Percentiles rank a stretch among this genome's conserved stretches.
Evolutionary conservation across 306 rosid species (phyloP).

Genomic region (Hippophae tibetana): DNA sequence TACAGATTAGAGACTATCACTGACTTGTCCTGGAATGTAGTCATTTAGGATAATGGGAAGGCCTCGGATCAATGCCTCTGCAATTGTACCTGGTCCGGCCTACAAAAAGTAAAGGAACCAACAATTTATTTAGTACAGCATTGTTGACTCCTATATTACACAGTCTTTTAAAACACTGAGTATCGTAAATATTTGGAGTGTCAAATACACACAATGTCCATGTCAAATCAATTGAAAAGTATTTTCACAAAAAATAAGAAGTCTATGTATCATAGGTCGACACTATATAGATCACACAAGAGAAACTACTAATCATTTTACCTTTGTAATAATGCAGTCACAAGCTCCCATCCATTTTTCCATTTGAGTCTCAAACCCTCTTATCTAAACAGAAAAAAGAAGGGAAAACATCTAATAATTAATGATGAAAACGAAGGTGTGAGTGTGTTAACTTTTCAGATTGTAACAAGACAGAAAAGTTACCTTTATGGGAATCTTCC

Average conservation of each 20-base stretch:
- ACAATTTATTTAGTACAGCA: constrained; percentile 14
- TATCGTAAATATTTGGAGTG: no score
- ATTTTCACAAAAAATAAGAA: no score
- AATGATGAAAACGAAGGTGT: neutral
- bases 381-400: constrained; percentile 36
- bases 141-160: neutral
- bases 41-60: constrained; percentile 92
- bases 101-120: constrained; percentile 16
- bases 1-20: constrained; percentile 15
- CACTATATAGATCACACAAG: neutral
- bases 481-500: constrained; percentile 88
- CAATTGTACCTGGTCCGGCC: constrained; percentile 99
- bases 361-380: constrained; percentile 90
- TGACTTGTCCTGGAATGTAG: constrained; percentile 95
- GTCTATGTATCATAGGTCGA: no score
- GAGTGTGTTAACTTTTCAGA: neutral
- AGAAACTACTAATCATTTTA: constrained; percentile 18
- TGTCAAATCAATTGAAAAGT: no score
- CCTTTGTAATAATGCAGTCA: constrained; percentile 97
- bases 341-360: constrained; percentile 99
- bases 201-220: no score
- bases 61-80: constrained; percentile 95
- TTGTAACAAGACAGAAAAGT: constrained; percentile 1
- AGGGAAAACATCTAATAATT: constrained; percentile 15
- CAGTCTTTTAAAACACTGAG: no score